Evolutionary conservation across 176 grass and related monocot species (phyloP).

Genomic region (Oryza brachyantha): DNA sequence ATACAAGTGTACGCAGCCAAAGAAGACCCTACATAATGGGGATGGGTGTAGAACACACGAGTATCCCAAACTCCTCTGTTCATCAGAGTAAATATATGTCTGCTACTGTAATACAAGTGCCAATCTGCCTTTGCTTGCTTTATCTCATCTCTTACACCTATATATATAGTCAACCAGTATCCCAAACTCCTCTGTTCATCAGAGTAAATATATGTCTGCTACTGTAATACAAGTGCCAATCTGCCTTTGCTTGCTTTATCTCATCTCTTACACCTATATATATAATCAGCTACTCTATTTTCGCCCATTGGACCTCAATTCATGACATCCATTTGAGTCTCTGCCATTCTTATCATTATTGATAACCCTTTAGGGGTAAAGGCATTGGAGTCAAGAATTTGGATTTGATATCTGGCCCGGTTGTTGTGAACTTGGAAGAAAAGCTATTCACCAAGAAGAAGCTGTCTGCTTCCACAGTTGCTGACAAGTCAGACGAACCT

Average conservation of each 20-base stretch:
- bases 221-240: background rate
- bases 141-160: constrained; percentile 17
- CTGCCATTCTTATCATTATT: constrained; percentile 27
- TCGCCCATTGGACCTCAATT: constrained; percentile 1
- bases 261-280: constrained; percentile 19
- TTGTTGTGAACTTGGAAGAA: constrained; percentile 69
- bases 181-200: background rate
- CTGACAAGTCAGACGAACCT: constrained; percentile 54
- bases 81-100: background rate
- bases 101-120: background rate
- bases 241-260: constrained; percentile 22
- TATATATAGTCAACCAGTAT: background rate
- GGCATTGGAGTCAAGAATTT: constrained; percentile 48
- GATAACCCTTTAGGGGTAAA: constrained; percentile 42
- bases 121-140: constrained; percentile 13
- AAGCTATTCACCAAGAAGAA: constrained; percentile 76
- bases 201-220: background rate
- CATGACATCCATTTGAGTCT: constrained; percentile 14
- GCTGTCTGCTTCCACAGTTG: constrained; percentile 32
- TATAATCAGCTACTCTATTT: background rate
- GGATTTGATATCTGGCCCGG: constrained; percentile 34
- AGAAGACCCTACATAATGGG: background rate
- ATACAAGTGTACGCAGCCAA: background rate
- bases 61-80: background rate
- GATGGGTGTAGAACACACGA: background rate